Conservation (phyloP, 176 grass and related monocot species). For the Triticum monococcum region DNA sequence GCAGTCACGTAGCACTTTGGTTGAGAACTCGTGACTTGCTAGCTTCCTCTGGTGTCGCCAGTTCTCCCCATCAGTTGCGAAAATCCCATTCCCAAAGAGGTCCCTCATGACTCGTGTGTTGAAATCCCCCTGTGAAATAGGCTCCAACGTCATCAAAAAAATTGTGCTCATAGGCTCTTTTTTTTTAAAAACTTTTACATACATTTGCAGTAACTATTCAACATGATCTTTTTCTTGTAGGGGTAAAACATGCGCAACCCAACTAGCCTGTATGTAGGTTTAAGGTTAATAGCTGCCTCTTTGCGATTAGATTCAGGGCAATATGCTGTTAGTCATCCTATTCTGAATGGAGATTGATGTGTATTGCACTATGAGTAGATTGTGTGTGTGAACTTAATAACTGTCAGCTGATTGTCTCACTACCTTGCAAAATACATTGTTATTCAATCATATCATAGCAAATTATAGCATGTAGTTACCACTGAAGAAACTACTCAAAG, state of each 20-base stretch:
- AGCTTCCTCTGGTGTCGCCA: slow-evolving; percentile 72
- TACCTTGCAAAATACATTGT: not conserved
- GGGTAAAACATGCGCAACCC: not conserved
- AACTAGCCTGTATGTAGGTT: not conserved
- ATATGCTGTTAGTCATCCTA: not conserved
- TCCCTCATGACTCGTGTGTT: slow-evolving; percentile 43
- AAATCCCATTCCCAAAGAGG: slow-evolving; percentile 71
- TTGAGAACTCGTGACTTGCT: slow-evolving; percentile 72
- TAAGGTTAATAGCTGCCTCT: not conserved
- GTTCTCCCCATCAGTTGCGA: slow-evolving; percentile 58
- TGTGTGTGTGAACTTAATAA: not conserved
- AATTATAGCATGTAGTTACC: not conserved
- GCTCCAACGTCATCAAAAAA: not conserved
- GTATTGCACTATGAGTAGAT: not conserved
- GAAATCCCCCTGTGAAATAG: slow-evolving; percentile 34
- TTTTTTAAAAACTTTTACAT: not conserved
- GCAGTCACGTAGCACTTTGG: slow-evolving; percentile 58
- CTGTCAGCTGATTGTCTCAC: not conserved
- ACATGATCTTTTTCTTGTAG: not conserved
- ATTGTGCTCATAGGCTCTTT: not conserved
- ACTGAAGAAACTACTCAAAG: not conserved
- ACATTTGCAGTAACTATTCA: not conserved
- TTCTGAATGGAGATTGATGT: not conserved
- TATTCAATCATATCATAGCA: not conserved
- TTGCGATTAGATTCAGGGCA: not conserved